Evolutionary conservation across 2,329 filamentous ascomycete genomes (phyloP), one percentile per base, ranked within the genome.

Genomic region (Beauveria bassiana): DNA sequence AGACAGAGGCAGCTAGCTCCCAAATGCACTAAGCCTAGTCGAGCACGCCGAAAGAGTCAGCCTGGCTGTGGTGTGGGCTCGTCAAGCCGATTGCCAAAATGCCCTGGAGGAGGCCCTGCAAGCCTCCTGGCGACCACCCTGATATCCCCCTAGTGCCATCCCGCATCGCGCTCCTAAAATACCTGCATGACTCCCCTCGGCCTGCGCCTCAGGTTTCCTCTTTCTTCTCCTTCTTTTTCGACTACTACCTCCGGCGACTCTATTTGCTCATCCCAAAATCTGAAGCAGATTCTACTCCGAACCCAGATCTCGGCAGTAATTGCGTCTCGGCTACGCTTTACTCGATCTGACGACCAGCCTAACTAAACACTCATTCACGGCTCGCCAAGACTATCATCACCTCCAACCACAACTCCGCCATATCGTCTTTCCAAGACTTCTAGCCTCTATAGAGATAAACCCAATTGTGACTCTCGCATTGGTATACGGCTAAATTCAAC

Each of bases 31-130:
- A 75, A 64, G 43, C 75, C 75, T 63, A 60, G 68, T 74, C 67
- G 68, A 75, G 74, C 75, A 77, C 75, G 75, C 75, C 75, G 75
- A 77, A 76, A 69, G 74, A 75, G 72, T 75, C 73, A 73, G 71
- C 54, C 53, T 61, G 34, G 34, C 45, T 40, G 18, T 42, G 34
- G 16, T 16, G 56, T 59, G 45, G 56, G 38, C 47, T 59, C 16
- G 12, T 34, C 31, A 40, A 22, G 16, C 24, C 34, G 34, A 16
- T 16, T 16, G 14, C 14, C 34, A 38, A 38, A 38, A 38, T 38
- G 34, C 34, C 34, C 14, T 31, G 57, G 14, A 34, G 24, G 34
- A 46, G 16, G 54, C 28, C 26, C 45, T 40, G 43, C 20, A 12
- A 42, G 45, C 50, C 20, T 34, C 43, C 52, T 55, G 16, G 24